A percentile compares a stretch with the other conserved stretches of the same genome.
phyloP scores from a whole-genome alignment of 2,329 filamentous ascomycete species.

The Penicillium glabrum region DNA sequence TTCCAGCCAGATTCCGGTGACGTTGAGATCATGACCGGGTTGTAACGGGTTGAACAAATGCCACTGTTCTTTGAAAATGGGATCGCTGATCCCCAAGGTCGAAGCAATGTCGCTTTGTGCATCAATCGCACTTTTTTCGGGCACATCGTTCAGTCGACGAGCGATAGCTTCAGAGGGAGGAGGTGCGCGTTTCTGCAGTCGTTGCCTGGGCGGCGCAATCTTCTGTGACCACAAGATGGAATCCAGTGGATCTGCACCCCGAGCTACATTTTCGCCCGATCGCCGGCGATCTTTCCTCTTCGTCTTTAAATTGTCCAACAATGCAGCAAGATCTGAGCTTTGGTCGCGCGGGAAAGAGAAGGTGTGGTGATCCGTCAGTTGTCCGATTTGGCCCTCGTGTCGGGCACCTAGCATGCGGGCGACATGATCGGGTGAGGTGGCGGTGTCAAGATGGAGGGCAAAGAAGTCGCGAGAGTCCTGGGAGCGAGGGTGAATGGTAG shows the following conservation, averaged over 20 bases:
- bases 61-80: slow-evolving; percentile 94
- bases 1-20: slow-evolving; percentile 88
- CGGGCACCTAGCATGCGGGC: slow-evolving; percentile 71
- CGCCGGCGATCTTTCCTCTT: slow-evolving; percentile 62
- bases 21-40: slow-evolving; percentile 87
- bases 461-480: slow-evolving; percentile 89
- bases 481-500: slow-evolving; percentile 61
- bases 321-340: slow-evolving; percentile 55
- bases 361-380: slow-evolving; percentile 77
- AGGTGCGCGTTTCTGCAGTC: slow-evolving; percentile 60
- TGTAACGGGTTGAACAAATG: slow-evolving; percentile 84
- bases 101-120: slow-evolving; percentile 62
- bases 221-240: slow-evolving; percentile 78
- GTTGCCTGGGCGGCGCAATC: slow-evolving; percentile 60
- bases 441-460: slow-evolving; percentile 75
- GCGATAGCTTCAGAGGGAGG: slow-evolving; percentile 27
- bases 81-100: slow-evolving; percentile 75
- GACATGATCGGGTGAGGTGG: slow-evolving; percentile 64
- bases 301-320: slow-evolving; percentile 54
- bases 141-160: slow-evolving; percentile 39
- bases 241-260: slow-evolving; percentile 61
- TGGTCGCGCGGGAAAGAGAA: slow-evolving; percentile 67
- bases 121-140: slow-evolving; percentile 51
- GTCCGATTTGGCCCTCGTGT: slow-evolving; percentile 78
- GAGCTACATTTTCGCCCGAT: slow-evolving; percentile 18